These are phyloP conservation scores for Orbilia blumenaviensis DNA, from an alignment of 2,329 filamentous ascomycete species.

Conservation along the genomic window DNA sequence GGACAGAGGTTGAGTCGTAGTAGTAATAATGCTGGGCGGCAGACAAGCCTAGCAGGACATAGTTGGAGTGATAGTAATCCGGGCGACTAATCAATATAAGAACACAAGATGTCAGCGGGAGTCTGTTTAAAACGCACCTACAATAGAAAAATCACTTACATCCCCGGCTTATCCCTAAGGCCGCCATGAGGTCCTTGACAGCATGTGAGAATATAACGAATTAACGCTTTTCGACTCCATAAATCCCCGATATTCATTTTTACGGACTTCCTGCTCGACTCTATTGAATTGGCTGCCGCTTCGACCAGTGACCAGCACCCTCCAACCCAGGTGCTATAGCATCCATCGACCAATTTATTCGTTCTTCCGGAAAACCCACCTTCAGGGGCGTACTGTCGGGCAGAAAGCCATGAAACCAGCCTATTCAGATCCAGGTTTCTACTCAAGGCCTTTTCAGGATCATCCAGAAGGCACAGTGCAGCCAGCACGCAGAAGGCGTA, in stretches of 20 bases:
- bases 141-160: constrained; percentile 68
- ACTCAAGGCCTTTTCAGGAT: constrained; percentile 67
- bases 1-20: constrained; percentile 17
- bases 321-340: constrained; percentile 98
- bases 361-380: constrained; percentile 92
- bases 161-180: constrained; percentile 90
- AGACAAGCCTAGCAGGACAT: constrained; percentile 56
- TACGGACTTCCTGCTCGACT: constrained; percentile 1
- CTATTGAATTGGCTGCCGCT: constrained; percentile 70
- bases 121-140: neutral
- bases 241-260: constrained; percentile 63
- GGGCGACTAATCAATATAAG: constrained; percentile 45
- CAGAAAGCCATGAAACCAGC: constrained; percentile 86
- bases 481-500: constrained; percentile 95
- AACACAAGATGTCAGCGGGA: neutral
- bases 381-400: constrained; percentile 88
- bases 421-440: constrained; percentile 73
- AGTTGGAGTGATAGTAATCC: constrained; percentile 57
- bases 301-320: constrained; percentile 93
- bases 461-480: constrained; percentile 84
- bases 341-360: constrained; percentile 97
- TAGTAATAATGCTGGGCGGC: constrained; percentile 56
- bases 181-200: constrained; percentile 84
- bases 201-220: constrained; percentile 87
- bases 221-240: constrained; percentile 84